Evolutionary conservation across 495 filamentous ascomycete species (phyloP), one percentile per base, ranked within the genome.

Genomic region (Lophiotrema nucula): DNA sequence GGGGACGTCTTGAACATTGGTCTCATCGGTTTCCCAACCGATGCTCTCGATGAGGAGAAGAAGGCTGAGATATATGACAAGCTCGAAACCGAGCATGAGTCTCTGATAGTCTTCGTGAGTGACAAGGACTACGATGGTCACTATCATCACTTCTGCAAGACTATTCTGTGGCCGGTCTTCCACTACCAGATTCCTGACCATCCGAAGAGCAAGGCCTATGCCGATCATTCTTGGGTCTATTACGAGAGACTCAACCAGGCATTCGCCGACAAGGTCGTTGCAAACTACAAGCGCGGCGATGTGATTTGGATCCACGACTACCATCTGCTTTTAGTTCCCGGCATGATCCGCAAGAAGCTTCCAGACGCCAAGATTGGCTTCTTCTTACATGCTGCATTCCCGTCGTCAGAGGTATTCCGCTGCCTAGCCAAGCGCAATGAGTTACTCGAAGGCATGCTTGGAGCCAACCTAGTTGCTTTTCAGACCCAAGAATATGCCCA

Each of bases 181-280:
- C 90, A 97, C 71, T 96, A 97, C 70, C 90, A 95, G 70, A 93
- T 96, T 58, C 92, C 92, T 1, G 92, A 96, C 70, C 91, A 93
- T 69, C 92, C 92, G 11, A 96, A 95, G 77, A 96, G 89, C 82
- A 96, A 96, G 75, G 92, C 92, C 0, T 97, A 95, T 67, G 85
- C 91, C 69, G 92, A 97, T 67, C 91, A 97, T 65, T 96, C 90
- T 1, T 97, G 90, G 90, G 81, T 89, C 64, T 95, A 89, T 72
- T 97, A 96, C 67, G 87, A 89, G 53, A 88, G 87, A 37, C 76
- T 96, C 64, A 96, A 96, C 73, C 85, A 91, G 70, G 89, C 85
- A 2, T 95, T 96, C 70, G 92, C 92, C 4, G 86, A 96, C 64
- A 85, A 83, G 64, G 90, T 96, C 48, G 81, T 93, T 26, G 85